Evolutionary conservation across 2,329 filamentous ascomycete genomes (phyloP), one percentile per base, ranked within the genome.

Genomic region (Venturia nashicola): DNA sequence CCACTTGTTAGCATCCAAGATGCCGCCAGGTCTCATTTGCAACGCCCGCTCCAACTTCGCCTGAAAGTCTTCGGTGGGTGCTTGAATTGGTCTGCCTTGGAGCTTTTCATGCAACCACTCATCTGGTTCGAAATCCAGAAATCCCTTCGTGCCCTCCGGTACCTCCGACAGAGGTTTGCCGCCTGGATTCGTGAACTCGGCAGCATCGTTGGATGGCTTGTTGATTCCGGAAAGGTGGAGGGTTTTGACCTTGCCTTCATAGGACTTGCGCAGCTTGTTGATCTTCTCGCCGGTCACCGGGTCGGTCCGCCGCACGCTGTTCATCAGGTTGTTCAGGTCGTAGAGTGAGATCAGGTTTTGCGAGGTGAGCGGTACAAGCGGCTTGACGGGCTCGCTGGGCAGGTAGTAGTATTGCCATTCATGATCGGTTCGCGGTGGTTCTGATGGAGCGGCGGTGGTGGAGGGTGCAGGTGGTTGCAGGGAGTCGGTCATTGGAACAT

Each of bases 201-300:
- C 73, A 67, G 75, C 64, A 16, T 48, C 74, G 68, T 76, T 74
- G 43, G 72, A 70, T 18, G 78, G 73, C 69, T 81, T 81, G 65
- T 78, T 78, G 67, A 77, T 77, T 59, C 80, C 80, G 34, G 78
- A 75, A 18, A 81, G 74, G 54, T 75, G 74, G 65, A 82, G 71
- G 46, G 72, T 72, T 68, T 80, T 81, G 65, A 81, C 77, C 67
- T 82, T 80, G 60, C 77, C 78, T 68, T 81, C 80, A 68, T 82
- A 83, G 42, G 79, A 80, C 68, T 82, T 82, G 46, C 85, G 77
- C 51, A 87, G 76, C 70, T 83, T 82, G 73, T 86, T 80, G 66
- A 79, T 86, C 75, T 87, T 87, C 70, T 86, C 83, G 66, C 84
- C 84, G n/a, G 83, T 86, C 23, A 78, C 72, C 18, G 83, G 82